Conservation (phyloP, 495 filamentous ascomycete species). For the Penicillium flavigenum region DNA sequence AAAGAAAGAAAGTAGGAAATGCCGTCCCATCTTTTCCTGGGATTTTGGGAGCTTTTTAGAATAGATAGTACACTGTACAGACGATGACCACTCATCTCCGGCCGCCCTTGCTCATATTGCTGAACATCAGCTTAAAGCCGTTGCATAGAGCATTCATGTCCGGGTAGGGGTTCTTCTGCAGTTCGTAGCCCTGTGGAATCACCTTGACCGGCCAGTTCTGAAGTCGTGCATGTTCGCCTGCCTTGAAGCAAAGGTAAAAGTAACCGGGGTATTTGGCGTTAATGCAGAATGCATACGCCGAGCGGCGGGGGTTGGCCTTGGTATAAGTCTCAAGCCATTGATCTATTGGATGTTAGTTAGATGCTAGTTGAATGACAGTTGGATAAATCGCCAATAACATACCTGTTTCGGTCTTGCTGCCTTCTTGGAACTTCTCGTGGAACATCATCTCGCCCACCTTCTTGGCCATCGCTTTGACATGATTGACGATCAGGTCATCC, state of each 20-base stretch:
- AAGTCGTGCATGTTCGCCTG: conserved; percentile 66
- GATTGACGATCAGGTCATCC: conserved; percentile 94
- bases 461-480: conserved; percentile 94
- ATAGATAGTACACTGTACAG: conserved; percentile 32
- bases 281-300: conserved; percentile 91
- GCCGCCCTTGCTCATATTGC: conserved; percentile 48
- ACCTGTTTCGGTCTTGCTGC: conserved; percentile 81
- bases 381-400: conserved; percentile 39
- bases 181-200: conserved; percentile 84
- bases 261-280: conserved; percentile 90
- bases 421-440: conserved; percentile 85
- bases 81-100: conserved; percentile 22
- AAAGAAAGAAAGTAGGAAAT: conserved; percentile 11
- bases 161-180: conserved; percentile 81
- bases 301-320: conserved; percentile 91
- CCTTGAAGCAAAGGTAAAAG: conserved; percentile 94
- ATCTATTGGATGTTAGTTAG: conserved; percentile 57
- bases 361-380: not conserved
- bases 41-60: not conserved
- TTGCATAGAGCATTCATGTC: conserved; percentile 94
- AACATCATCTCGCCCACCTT: conserved; percentile 96
- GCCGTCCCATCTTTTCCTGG: conserved; percentile 19
- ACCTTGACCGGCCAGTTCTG: conserved; percentile 87
- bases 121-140: conserved; percentile 69
- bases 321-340: conserved; percentile 94